Evolutionary conservation across 768 basidiomycete genomes (phyloP).

Genomic region (Clitopilus hobsonii): DNA sequence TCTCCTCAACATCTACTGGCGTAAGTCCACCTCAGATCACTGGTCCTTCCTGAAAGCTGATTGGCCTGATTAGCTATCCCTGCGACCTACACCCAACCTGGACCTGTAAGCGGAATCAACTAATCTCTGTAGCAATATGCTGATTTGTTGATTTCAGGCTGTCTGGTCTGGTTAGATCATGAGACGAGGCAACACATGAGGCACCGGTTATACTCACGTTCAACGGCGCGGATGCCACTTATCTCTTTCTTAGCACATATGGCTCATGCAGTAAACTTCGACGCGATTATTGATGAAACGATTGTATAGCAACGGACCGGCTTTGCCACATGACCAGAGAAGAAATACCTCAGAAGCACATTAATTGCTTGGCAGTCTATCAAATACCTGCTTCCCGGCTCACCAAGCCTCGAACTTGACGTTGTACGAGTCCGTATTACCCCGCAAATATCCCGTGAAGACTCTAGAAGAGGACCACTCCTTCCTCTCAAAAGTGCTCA

Average conservation of each 20-base stretch:
- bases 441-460: too few species aligned
- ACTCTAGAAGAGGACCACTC: too few species aligned
- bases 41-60: not conserved
- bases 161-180: not conserved
- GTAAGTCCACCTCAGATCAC: not conserved
- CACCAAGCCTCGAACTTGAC: too few species aligned
- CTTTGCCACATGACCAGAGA: too few species aligned
- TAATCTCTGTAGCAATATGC: not conserved
- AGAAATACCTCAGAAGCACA: too few species aligned
- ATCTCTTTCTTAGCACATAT: not conserved
- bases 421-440: too few species aligned
- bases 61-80: constrained; percentile 5
- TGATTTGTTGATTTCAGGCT: not conserved
- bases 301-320: too few species aligned
- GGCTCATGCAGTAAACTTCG: too few species aligned
- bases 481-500: too few species aligned
- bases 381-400: too few species aligned
- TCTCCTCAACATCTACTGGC: constrained; percentile 9
- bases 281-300: too few species aligned
- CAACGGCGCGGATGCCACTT: not conserved
- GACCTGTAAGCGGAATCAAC: constrained; percentile 4
- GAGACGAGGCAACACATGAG: not conserved
- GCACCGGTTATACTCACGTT: not conserved
- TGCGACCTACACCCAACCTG: constrained; percentile 8
- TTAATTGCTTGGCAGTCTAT: too few species aligned